Percentiles rank a stretch among this genome's conserved stretches.
These are phyloP conservation scores for Agrocybe praecox DNA, from an alignment of 768 basidiomycete species.

Conservation along the genomic window DNA sequence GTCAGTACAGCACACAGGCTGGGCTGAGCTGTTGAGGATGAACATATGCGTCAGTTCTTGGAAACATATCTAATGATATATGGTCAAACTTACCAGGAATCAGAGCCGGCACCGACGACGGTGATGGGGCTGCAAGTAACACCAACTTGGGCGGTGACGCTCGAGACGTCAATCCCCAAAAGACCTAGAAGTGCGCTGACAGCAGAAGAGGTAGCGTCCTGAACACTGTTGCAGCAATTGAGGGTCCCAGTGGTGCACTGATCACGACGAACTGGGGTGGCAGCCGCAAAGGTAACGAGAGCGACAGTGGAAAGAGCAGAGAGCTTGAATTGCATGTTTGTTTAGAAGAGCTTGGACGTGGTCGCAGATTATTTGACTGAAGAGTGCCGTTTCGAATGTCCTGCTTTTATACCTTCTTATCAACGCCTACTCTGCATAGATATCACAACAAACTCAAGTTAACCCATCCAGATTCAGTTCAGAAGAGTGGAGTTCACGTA, in stretches of 20 bases:
- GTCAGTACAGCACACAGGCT: slow-evolving; percentile 32
- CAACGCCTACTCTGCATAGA: too few relatives aligned
- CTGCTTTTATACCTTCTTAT: slow-evolving; percentile 4
- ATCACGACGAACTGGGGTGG: slow-evolving; percentile 15
- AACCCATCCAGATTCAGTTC: too few relatives aligned
- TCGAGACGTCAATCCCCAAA: slow-evolving; percentile 22
- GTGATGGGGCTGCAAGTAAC: slow-evolving; percentile 28
- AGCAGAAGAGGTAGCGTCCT: slow-evolving; percentile 12
- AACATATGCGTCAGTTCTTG: not conserved
- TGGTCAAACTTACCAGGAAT: slow-evolving; percentile 21
- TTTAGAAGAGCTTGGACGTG: slow-evolving; percentile 10
- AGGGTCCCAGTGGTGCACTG: slow-evolving; percentile 26
- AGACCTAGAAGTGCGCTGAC: slow-evolving; percentile 20
- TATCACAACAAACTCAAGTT: not conserved
- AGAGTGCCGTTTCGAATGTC: not conserved
- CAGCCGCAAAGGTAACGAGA: slow-evolving; percentile 22
- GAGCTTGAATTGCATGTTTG: slow-evolving; percentile 23
- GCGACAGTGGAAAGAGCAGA: slow-evolving; percentile 18
- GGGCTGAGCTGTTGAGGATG: slow-evolving; percentile 18
- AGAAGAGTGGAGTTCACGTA: slow-evolving; percentile 5
- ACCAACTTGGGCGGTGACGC: slow-evolving; percentile 25
- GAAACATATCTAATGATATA: not conserved
- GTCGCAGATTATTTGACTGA: slow-evolving; percentile 17
- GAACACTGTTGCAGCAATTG: slow-evolving; percentile 32
- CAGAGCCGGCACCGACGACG: slow-evolving; percentile 21